A percentile compares a stretch with the other conserved stretches of the same genome.
Evolutionary conservation across 176 grass and related monocot genomes (phyloP).

Genomic region (Cenchrus purpureus): DNA sequence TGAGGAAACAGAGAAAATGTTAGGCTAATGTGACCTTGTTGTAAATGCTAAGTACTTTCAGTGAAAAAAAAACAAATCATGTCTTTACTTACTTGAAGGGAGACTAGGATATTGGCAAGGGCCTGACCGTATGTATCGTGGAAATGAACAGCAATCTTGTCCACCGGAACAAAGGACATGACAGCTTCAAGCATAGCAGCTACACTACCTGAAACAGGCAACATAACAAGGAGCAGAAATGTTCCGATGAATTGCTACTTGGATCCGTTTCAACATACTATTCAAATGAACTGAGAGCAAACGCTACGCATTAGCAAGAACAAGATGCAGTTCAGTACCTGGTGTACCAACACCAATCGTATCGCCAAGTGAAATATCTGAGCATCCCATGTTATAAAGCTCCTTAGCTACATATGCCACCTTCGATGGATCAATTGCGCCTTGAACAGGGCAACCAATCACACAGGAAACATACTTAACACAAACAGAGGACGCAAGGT

Average conservation of each 20-base stretch:
- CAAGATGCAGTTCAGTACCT: constrained; percentile 49
- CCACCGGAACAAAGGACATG: no score
- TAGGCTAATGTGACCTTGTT: no score
- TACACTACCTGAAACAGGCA: no score
- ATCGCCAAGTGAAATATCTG: constrained; percentile 96
- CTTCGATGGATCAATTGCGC: constrained; percentile 64
- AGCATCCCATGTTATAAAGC: constrained; percentile 91
- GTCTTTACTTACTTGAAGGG: no score
- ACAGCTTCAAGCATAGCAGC: no score
- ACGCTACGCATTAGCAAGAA: background rate
- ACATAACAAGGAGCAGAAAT: background rate
- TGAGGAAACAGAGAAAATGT: no score
- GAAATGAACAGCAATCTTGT: no score
- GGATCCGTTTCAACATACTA: constrained; percentile 1
- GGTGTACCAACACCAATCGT: constrained; percentile 95
- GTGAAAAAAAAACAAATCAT: no score
- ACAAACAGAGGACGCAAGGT: background rate
- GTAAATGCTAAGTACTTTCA: no score
- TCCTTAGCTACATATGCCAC: constrained; percentile 88
- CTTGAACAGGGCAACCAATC: constrained; percentile 65
- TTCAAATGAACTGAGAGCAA: background rate
- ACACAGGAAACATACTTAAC: constrained; percentile 87
- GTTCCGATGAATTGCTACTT: background rate
- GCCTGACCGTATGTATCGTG: no score
- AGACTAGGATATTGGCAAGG: no score